Conservation (phyloP, 345 rosid genomes). For the Eucalyptus globulus region DNA sequence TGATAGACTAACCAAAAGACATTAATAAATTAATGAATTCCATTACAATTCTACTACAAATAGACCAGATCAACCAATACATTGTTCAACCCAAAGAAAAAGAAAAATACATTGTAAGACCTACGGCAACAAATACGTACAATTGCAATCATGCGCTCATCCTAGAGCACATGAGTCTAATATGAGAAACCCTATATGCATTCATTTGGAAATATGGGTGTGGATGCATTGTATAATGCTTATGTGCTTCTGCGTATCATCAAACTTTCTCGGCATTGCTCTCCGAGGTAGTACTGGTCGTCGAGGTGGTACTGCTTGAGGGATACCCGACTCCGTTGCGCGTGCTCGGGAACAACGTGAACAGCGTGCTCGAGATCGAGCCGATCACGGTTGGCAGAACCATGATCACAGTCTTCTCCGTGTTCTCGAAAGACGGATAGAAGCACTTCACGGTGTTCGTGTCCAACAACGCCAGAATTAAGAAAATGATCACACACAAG, state of each 20-base stretch:
- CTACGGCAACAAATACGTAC: not conserved
- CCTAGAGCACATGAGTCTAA: not conserved
- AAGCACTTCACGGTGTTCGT: conserved; percentile 47
- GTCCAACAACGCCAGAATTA: conserved; percentile 40
- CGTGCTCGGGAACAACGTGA: conserved; percentile 55
- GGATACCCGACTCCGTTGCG: conserved; percentile 86
- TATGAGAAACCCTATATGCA: not conserved
- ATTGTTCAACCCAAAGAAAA: not conserved
- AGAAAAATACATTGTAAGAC: not conserved
- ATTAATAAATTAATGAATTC: not conserved
- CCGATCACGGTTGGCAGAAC: conserved; percentile 62
- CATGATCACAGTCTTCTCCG: conserved; percentile 40
- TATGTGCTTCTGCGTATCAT: not conserved
- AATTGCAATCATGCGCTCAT: not conserved
- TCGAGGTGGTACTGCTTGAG: not conserved
- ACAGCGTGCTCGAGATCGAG: conserved; percentile 24
- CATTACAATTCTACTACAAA: not conserved
- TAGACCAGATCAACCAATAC: not conserved
- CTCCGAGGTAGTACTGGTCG: not conserved
- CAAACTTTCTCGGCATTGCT: not conserved
- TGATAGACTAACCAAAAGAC: not conserved
- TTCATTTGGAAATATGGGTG: not conserved
- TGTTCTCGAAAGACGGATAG: conserved; percentile 47
- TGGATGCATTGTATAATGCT: not conserved
- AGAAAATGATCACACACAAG: conserved; percentile 37